phyloP scores from a whole-genome alignment of 805 yeast species.

The Peterozyma toletana region DNA sequence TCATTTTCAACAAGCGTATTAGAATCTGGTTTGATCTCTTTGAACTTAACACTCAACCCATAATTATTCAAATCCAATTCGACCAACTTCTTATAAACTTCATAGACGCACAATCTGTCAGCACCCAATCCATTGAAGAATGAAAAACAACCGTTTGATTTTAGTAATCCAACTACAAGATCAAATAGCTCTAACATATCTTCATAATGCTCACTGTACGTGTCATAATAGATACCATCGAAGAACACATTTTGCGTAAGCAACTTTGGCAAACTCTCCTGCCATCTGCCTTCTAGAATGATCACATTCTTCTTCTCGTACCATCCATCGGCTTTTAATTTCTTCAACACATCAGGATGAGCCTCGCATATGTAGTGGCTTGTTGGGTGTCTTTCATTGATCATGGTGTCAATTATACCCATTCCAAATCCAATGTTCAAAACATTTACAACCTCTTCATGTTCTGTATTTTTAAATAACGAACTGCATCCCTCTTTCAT shows the following conservation, averaged over 20 bases:
- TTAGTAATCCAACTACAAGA: constrained; percentile 69
- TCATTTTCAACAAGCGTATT: constrained; percentile 26
- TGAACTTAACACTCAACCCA: constrained; percentile 63
- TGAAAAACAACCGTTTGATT: constrained; percentile 79
- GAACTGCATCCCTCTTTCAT: constrained; percentile 79
- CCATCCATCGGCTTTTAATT: constrained; percentile 77
- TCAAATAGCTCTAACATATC: constrained; percentile 88
- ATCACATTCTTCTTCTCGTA: constrained; percentile 64
- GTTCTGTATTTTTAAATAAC: constrained; percentile 41
- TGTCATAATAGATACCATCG: constrained; percentile 90
- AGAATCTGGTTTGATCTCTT: constrained; percentile 38
- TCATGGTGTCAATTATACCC: constrained; percentile 88
- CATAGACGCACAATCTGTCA: constrained; percentile 65
- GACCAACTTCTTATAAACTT: constrained; percentile 80
- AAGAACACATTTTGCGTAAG: constrained; percentile 63
- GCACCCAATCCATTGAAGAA: constrained; percentile 91
- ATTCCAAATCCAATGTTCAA: constrained; percentile 92
- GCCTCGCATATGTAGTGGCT: constrained; percentile 90
- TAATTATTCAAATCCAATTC: constrained; percentile 72
- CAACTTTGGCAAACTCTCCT: constrained; percentile 64
- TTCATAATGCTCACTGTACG: constrained; percentile 84
- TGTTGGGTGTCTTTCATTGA: constrained; percentile 49
- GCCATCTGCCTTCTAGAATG: constrained; percentile 88
- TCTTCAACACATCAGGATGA: constrained; percentile 80
- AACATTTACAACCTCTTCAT: constrained; percentile 35